Conservation (phyloP, 176 grass and related monocot species). For the Saccharum spontaneum region DNA sequence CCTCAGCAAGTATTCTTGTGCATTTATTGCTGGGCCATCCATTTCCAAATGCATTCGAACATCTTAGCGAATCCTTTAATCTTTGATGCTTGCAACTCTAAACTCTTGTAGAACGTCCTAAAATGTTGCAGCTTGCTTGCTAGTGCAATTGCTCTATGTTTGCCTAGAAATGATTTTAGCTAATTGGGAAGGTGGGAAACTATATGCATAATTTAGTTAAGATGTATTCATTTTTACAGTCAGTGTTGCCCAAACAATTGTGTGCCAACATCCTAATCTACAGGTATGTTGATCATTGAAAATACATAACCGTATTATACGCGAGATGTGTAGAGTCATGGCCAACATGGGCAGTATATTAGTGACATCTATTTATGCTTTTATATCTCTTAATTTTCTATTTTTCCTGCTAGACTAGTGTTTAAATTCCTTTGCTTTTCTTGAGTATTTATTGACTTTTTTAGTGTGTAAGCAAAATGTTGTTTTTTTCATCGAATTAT, state of each 20-base stretch:
- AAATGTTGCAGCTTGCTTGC: not conserved
- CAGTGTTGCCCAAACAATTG: not conserved
- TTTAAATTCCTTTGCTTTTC: not conserved
- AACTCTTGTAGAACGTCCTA: not conserved
- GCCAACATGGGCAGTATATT: not conserved
- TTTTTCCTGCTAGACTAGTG: not conserved
- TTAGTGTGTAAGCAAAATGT: not conserved
- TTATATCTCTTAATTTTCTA: not conserved
- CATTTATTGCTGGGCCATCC: slow-evolving; percentile 20
- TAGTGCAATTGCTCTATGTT: not conserved
- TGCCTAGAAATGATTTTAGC: not conserved
- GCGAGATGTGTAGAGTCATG: not conserved
- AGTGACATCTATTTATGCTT: not conserved
- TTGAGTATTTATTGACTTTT: not conserved
- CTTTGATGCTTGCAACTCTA: slow-evolving; percentile 1
- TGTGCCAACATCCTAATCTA: not conserved
- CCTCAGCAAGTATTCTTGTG: not conserved
- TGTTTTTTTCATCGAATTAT: not conserved
- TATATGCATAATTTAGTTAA: not conserved
- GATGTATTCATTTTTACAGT: not conserved
- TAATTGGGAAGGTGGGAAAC: not conserved
- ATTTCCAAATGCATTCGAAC: slow-evolving; percentile 20
- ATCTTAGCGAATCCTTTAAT: slow-evolving; percentile 25
- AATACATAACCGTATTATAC: not conserved
- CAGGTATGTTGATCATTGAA: not conserved